Base-by-base conservation (phyloP, 257 asterid species). In the Nyctanthes arbortristis region DNA sequence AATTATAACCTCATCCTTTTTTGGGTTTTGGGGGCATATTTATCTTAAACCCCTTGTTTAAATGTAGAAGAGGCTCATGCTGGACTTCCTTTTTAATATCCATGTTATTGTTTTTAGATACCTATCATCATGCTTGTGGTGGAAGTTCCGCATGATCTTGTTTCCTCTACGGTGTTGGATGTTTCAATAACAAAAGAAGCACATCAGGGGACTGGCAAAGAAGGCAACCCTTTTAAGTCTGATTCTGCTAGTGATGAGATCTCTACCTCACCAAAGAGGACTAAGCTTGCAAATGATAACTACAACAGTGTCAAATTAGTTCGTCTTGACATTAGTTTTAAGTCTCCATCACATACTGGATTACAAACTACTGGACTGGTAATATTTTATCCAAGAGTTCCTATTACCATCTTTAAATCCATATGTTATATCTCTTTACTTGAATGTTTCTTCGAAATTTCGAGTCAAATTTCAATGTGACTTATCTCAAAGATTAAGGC, bases 111-210 rank as follows among this genome's bases (percentile, higher is more conserved):
- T 35, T 82, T 75, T 71, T 81, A 94, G 99, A 94, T 94, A 75
- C 99, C 99, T 57, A 83, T 94, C 81, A 94, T 94, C 79, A 94
- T 89, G 99, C 96, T 94, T 81, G 96, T 91, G 80, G 96, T 91
- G 85, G 99, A 94, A 80, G 96, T 91, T 81, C 99, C 99, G 36
- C 85, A 66, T 65, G 96, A 87, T 78, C 84, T 89, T 72, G 75
- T 89, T 80, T 78, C 85, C 25, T 77, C 88, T 28, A 49, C 88
- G 60, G 74, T 81, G 45, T 65, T 89, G 65, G 81, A 69, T 86
- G 76, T 76, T 70, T 90, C 55, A 75, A 75, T 73, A 20, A 77
- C 85, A 33, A 87, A 81, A 70, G 95, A 81, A 74, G 69, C 85
- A 69, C 76, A 75, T 29, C 81, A 74, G 73, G 75, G 56, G 55